These are phyloP conservation scores for Russula brevipes DNA, from an alignment of 768 basidiomycete genomes.

Conservation along the genomic window DNA sequence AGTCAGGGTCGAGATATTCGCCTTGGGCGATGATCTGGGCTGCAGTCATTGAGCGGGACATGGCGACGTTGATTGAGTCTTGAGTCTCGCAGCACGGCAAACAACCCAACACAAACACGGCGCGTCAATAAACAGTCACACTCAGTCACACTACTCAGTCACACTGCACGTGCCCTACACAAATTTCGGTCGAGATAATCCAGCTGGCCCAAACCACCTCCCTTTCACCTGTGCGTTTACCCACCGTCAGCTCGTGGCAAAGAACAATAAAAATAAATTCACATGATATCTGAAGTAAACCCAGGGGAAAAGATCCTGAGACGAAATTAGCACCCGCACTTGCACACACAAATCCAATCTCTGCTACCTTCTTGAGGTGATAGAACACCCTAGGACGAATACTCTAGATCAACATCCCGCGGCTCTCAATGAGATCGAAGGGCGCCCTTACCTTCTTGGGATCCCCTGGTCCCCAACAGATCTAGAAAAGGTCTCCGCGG, in stretches of 20 bases:
- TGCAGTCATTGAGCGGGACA: slow-evolving; percentile 71
- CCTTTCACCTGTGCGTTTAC: slow-evolving; percentile 28
- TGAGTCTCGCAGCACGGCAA: not conserved
- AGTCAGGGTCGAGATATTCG: slow-evolving; percentile 75
- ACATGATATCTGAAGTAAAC: slow-evolving; percentile 32
- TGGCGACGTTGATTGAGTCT: slow-evolving; percentile 30
- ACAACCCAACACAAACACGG: slow-evolving; percentile 5
- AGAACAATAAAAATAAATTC: not conserved
- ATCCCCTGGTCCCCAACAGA: slow-evolving; percentile 70
- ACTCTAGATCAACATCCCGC: not conserved
- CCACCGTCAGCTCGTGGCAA: not conserved
- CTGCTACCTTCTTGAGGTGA: slow-evolving; percentile 39
- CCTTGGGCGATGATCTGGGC: slow-evolving; percentile 69
- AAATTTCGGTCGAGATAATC: slow-evolving; percentile 27
- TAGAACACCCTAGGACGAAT: slow-evolving; percentile 36
- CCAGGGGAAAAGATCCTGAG: slow-evolving; percentile 35
- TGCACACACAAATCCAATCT: not conserved
- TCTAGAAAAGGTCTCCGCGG: slow-evolving; percentile 76
- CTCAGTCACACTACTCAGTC: not conserved
- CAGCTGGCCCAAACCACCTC: slow-evolving; percentile 31
- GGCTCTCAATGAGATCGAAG: not conserved
- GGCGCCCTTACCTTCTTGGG: slow-evolving; percentile 56
- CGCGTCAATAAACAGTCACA: slow-evolving; percentile 22
- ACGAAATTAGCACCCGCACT: not conserved
- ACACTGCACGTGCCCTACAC: not conserved